Percentiles rank a stretch among this genome's conserved stretches.
Conservation (phyloP, 371 early-diverging fungal genomes). For the Blakeslea trispora region DNA sequence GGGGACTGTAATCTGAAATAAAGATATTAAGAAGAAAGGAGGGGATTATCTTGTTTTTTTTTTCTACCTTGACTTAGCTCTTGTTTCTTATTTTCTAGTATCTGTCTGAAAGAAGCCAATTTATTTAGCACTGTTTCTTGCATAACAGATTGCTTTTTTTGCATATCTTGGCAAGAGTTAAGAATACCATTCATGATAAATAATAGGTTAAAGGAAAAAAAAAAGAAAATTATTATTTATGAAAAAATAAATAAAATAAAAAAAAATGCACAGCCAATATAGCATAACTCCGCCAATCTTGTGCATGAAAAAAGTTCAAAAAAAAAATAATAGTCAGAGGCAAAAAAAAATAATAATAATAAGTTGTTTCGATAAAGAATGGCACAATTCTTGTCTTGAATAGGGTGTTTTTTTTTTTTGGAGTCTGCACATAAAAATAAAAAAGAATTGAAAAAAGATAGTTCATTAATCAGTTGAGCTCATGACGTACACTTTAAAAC, state of each 20-base stretch:
- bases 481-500: not conserved
- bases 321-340: no score
- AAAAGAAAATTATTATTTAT: not conserved
- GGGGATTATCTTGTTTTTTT: no score
- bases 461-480: not conserved
- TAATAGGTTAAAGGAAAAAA: constrained; percentile 6
- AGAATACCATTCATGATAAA: constrained; percentile 28
- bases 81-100: constrained; percentile 28
- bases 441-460: not conserved
- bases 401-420: no score
- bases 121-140: constrained; percentile 23
- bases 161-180: constrained; percentile 20
- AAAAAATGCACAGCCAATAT: not conserved
- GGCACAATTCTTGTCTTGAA: no score
- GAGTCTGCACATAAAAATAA: no score
- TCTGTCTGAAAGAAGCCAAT: constrained; percentile 14
- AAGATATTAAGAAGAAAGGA: no score
- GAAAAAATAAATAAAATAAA: no score
- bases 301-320: no score
- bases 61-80: constrained; percentile 31
- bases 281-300: no score
- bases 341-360: no score
- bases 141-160: constrained; percentile 21
- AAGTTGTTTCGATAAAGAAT: no score
- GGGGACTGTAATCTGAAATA: constrained; percentile 2